These are phyloP conservation scores for Globisporangium irregulare DNA, from an alignment of 352 stramenopile genomes.

Conservation along the genomic window DNA sequence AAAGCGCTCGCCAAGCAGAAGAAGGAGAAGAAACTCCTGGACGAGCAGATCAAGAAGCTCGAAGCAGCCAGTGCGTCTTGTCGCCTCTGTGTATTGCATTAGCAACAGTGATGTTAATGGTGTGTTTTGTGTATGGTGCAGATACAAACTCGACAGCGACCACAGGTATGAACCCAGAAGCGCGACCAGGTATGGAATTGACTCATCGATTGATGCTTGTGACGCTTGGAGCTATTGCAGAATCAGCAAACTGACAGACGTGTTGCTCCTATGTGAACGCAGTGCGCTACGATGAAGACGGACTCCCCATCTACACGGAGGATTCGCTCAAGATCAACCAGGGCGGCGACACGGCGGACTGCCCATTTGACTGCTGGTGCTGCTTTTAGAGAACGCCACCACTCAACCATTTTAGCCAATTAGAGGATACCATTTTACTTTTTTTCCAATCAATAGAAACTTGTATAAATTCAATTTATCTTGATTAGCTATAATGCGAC, in stretches of 20 bases:
- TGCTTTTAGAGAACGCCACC: constrained; percentile 55
- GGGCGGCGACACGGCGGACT: constrained; percentile 81
- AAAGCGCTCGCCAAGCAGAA: constrained; percentile 38
- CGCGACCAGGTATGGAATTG: constrained; percentile 55
- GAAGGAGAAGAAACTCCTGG: constrained; percentile 60
- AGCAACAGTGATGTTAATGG: background rate
- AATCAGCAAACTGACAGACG: background rate
- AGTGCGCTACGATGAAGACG: constrained; percentile 87
- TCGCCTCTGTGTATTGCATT: background rate
- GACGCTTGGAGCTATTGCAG: background rate
- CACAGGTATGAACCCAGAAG: constrained; percentile 61
- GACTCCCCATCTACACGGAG: constrained; percentile 86
- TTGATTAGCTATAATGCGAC: constrained; percentile 5
- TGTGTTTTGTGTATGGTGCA: constrained; percentile 21
- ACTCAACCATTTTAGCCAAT: constrained; percentile 21
- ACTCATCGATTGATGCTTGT: background rate
- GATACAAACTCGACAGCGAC: constrained; percentile 75
- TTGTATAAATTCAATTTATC: no score
- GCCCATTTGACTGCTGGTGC: constrained; percentile 90
- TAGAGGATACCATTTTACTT: background rate
- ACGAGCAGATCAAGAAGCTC: constrained; percentile 80
- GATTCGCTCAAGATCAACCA: constrained; percentile 79
- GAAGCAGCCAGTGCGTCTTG: constrained; percentile 69
- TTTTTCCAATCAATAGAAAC: constrained; percentile 20
- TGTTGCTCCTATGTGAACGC: constrained; percentile 6